Base-by-base conservation (phyloP, 1,284 basidiomycete species). In the Hypsizygus ulmarius region DNA sequence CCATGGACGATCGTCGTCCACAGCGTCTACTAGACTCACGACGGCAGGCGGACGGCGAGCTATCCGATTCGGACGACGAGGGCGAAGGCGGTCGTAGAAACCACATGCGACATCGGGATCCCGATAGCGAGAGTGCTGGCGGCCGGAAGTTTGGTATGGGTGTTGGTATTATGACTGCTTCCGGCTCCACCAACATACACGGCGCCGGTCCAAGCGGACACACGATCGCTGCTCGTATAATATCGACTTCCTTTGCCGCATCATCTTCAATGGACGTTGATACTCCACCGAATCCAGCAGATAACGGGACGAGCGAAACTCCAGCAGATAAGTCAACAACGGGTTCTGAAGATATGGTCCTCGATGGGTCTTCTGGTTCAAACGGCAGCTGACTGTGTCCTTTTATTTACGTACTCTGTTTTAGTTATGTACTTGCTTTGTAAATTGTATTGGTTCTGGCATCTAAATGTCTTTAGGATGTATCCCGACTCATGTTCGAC, bases 1-100 rank as follows among this genome's bases (percentile, higher is more conserved):
- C 89, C 49, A 74, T 82, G 15, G 82, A 97, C 60, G 76, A 78
- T 10, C 79, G 93, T 44, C 78, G 88, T 57, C 85, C 87, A 14
- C 78, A 78, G 59, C 75, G 81, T n/a, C 64, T 88, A 3, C 73
- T 90, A 10, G 90, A 93, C 61, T 74, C 79, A 14, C 76, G 82
- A 30, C 72, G 85, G 49, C 90, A 93, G 64, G 78, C 75, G 3
- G 87, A 92, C 45, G 87, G 86, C 35, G 90, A 92, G 62, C 71
- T 90, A 7, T 90, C 87, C 5, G 88, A 91, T 61, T 91, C 89
- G 1, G 88, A 91, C 54, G 87, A 94, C 62, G 91, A 94, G 66
- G 92, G 89, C 12, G 87, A 90, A 60, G 90, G 86, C 29, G 84
- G 81, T 8, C 77, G 90, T 43, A 74, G 82, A 49, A 77, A 93